phyloP scores from a whole-genome alignment of 202 grass and related monocot species.

The Zizania palustris region DNA sequence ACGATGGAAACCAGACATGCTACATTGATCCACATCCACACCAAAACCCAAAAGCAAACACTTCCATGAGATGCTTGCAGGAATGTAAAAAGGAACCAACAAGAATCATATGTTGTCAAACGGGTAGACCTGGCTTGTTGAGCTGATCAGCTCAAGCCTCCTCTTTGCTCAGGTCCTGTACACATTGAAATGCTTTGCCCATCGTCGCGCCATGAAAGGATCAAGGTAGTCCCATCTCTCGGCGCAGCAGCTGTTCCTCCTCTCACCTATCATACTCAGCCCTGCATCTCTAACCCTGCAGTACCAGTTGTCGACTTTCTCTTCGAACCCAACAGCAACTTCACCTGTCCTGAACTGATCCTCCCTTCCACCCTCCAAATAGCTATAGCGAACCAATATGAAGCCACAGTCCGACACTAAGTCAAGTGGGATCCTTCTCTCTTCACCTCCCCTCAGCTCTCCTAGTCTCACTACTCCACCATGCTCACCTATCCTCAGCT shows the following conservation, averaged over 20 bases:
- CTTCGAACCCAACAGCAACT: constrained; percentile 57
- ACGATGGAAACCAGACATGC: constrained; percentile 20
- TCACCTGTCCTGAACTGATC: constrained; percentile 67
- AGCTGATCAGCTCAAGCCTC: constrained; percentile 13
- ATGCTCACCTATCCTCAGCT: constrained; percentile 74
- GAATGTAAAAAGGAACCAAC: constrained; percentile 46
- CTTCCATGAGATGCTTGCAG: constrained; percentile 36
- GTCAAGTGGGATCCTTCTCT: constrained; percentile 81
- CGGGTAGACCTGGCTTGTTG: background rate
- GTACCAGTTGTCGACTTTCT: constrained; percentile 47
- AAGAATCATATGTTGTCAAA: constrained; percentile 33
- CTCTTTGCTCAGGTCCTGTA: constrained; percentile 61
- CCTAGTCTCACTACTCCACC: constrained; percentile 73
- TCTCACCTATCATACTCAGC: constrained; percentile 37
- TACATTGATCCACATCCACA: constrained; percentile 39
- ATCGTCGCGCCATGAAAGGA: constrained; percentile 80
- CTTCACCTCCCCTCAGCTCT: constrained; percentile 86
- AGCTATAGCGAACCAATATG: constrained; percentile 68
- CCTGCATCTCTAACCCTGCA: constrained; percentile 42
- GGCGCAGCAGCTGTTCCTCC: constrained; percentile 63
- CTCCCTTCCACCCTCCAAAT: constrained; percentile 72
- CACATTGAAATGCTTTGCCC: constrained; percentile 91
- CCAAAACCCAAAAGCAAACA: constrained; percentile 24
- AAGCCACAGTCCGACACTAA: constrained; percentile 62
- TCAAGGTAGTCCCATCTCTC: constrained; percentile 81